Conservation (phyloP, 2,329 filamentous ascomycete genomes). For the Diaporthe destruens region DNA sequence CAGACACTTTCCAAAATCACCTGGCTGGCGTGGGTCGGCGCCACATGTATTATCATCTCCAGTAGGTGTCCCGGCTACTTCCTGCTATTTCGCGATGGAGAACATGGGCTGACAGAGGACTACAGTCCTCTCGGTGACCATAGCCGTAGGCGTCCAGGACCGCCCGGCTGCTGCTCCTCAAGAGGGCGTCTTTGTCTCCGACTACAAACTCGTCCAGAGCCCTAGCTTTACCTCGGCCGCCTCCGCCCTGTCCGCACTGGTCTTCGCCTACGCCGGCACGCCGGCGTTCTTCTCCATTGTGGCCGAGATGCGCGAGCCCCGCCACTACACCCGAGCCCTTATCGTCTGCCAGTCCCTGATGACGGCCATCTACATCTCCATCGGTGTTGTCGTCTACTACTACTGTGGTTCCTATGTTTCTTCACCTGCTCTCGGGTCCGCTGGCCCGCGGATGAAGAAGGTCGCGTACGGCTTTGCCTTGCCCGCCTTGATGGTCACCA, state of each 20-base stretch:
- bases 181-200: conserved; percentile 66
- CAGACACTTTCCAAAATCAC: conserved; percentile 42
- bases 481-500: conserved; percentile 44
- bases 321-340: conserved; percentile 56
- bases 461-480: conserved; percentile 51
- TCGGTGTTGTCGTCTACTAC: conserved; percentile 50
- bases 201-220: conserved; percentile 55
- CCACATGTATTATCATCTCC: conserved; percentile 61
- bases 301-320: conserved; percentile 67
- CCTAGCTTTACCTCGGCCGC: conserved; percentile 66
- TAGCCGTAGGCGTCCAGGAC: conserved; percentile 57
- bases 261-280: conserved; percentile 65
- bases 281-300: conserved; percentile 69
- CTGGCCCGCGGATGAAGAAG: conserved; percentile 49
- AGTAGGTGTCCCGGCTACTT: neutral
- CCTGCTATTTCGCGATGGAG: neutral
- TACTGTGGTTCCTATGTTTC: conserved; percentile 50
- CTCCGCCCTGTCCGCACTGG: conserved; percentile 65
- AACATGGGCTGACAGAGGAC: neutral
- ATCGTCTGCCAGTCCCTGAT: conserved; percentile 46
- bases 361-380: conserved; percentile 47
- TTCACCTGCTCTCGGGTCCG: conserved; percentile 48
- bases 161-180: conserved; percentile 68
- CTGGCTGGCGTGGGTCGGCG: conserved; percentile 55
- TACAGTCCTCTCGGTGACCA: conserved; percentile 55